A percentile compares a stretch with the other conserved stretches of the same genome.
phyloP scores from a whole-genome alignment of 208 protist genomes.

The Entamoeba nuttalli region DNA sequence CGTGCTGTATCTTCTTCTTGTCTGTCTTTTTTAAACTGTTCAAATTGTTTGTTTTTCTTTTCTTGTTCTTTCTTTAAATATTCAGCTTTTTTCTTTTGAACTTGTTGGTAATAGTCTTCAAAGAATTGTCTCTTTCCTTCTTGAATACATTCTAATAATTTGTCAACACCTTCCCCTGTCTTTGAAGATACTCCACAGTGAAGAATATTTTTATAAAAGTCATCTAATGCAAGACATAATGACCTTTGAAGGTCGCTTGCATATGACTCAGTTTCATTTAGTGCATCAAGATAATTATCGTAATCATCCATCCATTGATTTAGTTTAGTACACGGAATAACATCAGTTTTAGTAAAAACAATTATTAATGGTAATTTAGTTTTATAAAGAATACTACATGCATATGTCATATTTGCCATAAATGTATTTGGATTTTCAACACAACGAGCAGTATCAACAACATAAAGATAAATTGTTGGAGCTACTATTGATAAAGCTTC shows the following conservation, averaged over 20 bases:
- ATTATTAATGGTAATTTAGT: slow-evolving; percentile 83
- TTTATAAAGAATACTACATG: slow-evolving; percentile 89
- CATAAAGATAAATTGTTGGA: slow-evolving; percentile 80
- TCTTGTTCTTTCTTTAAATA: not conserved
- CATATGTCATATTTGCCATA: slow-evolving; percentile 95
- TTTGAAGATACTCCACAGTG: not conserved
- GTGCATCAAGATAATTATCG: not conserved
- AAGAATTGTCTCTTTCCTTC: not conserved
- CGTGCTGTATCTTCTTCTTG: not conserved
- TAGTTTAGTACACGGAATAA: slow-evolving; percentile 23
- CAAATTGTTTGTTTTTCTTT: not conserved
- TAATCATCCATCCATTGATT: not conserved
- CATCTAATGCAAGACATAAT: not conserved
- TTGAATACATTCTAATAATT: not conserved
- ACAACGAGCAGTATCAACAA: slow-evolving; percentile 81
- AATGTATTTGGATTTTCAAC: slow-evolving; percentile 73
- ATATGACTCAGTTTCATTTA: not conserved
- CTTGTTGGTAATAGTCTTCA: not conserved
- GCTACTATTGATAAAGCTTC: slow-evolving; percentile 71
- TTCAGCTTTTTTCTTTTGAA: not conserved
- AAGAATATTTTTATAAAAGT: not conserved
- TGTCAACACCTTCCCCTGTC: not conserved
- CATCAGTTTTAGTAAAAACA: slow-evolving; percentile 91
- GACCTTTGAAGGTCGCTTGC: not conserved
- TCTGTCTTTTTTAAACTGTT: not conserved